Conservation (phyloP, 352 stramenopile species). For the Phytophthora ramorum region DNA sequence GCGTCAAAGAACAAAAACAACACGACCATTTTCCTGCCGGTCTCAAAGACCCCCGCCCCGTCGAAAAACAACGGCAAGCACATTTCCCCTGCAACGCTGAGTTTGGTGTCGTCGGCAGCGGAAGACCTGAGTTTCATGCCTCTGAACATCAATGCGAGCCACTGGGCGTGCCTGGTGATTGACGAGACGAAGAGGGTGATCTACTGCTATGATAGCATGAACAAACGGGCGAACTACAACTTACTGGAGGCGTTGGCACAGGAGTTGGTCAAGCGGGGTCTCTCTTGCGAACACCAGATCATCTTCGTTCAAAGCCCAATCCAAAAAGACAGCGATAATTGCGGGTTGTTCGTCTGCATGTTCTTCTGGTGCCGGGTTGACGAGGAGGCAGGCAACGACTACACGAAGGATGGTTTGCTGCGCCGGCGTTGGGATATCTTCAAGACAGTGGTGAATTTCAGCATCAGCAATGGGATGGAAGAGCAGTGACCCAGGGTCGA, state of each 20-base stretch:
- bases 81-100: background rate
- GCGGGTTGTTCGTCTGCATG: conserved; percentile 8
- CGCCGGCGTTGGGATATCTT: conserved; percentile 1
- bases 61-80: background rate
- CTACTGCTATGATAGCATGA: conserved; percentile 14
- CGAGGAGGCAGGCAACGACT: conserved; percentile 3
- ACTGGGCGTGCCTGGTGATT: conserved; percentile 9
- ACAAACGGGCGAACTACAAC: conserved; percentile 6
- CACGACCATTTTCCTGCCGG: background rate
- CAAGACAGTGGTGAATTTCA: background rate
- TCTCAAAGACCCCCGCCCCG: background rate
- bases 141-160: conserved; percentile 9
- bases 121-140: conserved; percentile 3
- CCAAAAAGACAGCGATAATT: conserved; percentile 10
- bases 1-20: background rate
- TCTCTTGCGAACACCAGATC: background rate
- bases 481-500: background rate
- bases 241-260: conserved; percentile 1
- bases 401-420: background rate
- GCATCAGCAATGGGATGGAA: conserved; percentile 1
- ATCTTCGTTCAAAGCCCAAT: conserved; percentile 1
- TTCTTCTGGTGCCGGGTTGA: conserved; percentile 1
- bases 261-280: background rate
- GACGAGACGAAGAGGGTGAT: background rate
- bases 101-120: background rate